Percentiles rank a stretch among this genome's conserved stretches.
Evolutionary conservation across 2,329 filamentous ascomycete genomes (phyloP).

Genomic region (Xylogone sp.): DNA sequence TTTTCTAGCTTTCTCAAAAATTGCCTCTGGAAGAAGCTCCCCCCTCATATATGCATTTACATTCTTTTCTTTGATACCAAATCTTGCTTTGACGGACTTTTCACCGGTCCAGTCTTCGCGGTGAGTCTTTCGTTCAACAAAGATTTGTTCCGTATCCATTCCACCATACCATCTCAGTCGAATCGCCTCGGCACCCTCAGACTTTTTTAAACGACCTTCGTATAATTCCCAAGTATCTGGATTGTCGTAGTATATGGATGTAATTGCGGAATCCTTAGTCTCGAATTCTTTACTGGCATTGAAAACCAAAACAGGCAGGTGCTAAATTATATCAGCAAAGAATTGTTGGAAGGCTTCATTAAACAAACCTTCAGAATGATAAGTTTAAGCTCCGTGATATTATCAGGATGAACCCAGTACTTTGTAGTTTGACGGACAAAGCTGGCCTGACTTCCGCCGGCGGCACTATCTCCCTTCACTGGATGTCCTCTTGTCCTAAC

Average conservation of each 20-base stretch:
- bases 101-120: constrained; percentile 99
- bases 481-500: constrained; percentile 92
- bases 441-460: constrained; percentile 88
- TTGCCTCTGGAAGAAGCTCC: constrained; percentile 75
- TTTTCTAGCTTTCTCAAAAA: constrained; percentile 96
- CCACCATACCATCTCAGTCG: constrained; percentile 96
- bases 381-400: constrained; percentile 96
- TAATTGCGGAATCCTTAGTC: constrained; percentile 85
- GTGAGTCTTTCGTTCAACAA: constrained; percentile 96
- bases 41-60: constrained; percentile 88
- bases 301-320: constrained; percentile 94
- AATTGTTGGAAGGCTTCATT: not conserved
- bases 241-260: constrained; percentile 98
- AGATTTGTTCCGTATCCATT: constrained; percentile 93
- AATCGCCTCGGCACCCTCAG: constrained; percentile 94
- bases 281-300: constrained; percentile 97
- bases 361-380: constrained; percentile 76
- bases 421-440: constrained; percentile 98
- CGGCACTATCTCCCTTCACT: constrained; percentile 84
- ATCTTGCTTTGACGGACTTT: constrained; percentile 97
- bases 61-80: constrained; percentile 94
- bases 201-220: constrained; percentile 92
- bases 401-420: constrained; percentile 98
- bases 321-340: constrained; percentile 38
- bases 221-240: constrained; percentile 92